Evolutionary conservation across 345 rosid species (phyloP), one percentile per base, ranked within the genome.

Genomic region (Murraya koenigii): DNA sequence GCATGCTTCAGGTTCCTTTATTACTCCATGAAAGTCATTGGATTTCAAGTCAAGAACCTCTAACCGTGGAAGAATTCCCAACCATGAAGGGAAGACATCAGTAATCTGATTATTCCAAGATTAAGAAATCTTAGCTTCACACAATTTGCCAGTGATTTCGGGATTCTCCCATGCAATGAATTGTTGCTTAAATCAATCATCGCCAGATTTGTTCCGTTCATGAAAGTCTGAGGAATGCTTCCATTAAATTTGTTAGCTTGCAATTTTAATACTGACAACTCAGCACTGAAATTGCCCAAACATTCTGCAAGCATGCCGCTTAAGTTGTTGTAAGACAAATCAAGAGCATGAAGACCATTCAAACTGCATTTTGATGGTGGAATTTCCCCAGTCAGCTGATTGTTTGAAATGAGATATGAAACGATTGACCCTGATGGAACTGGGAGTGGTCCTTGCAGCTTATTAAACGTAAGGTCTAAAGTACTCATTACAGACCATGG

Each of bases 11-110:
- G n/a, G n/a, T n/a, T n/a, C n/a, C n/a, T n/a, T n/a, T n/a, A n/a
- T n/a, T n/a, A n/a, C n/a, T n/a, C n/a, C n/a, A n/a, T n/a, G n/a
- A n/a, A n/a, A n/a, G n/a, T n/a, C n/a, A n/a, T n/a, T n/a, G n/a
- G n/a, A n/a, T n/a, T n/a, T n/a, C n/a, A n/a, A n/a, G n/a, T n/a
- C n/a, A n/a, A n/a, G n/a, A n/a, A n/a, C n/a, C n/a, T n/a, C n/a
- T n/a, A n/a, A 39, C 54, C 39, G 25, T 0, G 41, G 59, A 22
- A 75, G 56, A 25, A 30, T 35, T 30, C 84, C 84, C 38, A 84
- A 63, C 86, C 76, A 78, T 23, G 52, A 81, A 0, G 80, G 86
- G 32, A 84, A 84, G 1, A 68, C 39, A 38, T 78, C 84, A 14
- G 32, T 4, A 3, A 84, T 49, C 15, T 0, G 55, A 22, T 49